phyloP scores from a whole-genome alignment of 768 basidiomycete species.

The Hortiboletus campestris region DNA sequence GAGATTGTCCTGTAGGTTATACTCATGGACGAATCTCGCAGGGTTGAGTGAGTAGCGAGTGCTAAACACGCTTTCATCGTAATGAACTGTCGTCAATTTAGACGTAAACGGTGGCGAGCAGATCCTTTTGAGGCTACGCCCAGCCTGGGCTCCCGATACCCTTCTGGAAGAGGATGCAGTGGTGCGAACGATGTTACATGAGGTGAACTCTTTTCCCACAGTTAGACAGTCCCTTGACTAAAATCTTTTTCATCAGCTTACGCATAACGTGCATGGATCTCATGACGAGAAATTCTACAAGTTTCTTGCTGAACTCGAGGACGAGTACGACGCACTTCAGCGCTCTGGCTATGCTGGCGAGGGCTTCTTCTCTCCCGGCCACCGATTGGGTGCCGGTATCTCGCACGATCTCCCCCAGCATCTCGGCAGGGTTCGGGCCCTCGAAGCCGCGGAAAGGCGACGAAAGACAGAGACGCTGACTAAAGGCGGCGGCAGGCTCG shows the following conservation, averaged over 20 bases:
- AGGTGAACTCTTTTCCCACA: slow-evolving; percentile 44
- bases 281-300: slow-evolving; percentile 87
- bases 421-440: slow-evolving; percentile 61
- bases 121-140: slow-evolving; percentile 82
- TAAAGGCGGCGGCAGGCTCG: slow-evolving; percentile 58
- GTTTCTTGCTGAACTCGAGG: slow-evolving; percentile 66
- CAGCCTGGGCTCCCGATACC: slow-evolving; percentile 59
- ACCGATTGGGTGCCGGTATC: slow-evolving; percentile 60
- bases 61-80: not conserved
- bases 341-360: slow-evolving; percentile 86
- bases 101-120: slow-evolving; percentile 79
- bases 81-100: slow-evolving; percentile 26
- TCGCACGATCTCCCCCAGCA: slow-evolving; percentile 69
- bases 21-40: slow-evolving; percentile 15
- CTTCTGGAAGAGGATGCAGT: slow-evolving; percentile 77
- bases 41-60: slow-evolving; percentile 37
- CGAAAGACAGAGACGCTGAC: slow-evolving; percentile 42
- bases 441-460: slow-evolving; percentile 81
- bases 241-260: slow-evolving; percentile 53
- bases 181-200: slow-evolving; percentile 86
- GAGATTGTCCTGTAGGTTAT: not conserved
- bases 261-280: slow-evolving; percentile 85
- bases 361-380: slow-evolving; percentile 82
- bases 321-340: slow-evolving; percentile 80
- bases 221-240: not conserved